Percentiles rank a stretch among this genome's conserved stretches.
phyloP scores from a whole-genome alignment of 257 asterid genomes.

The Plantago elongata region DNA sequence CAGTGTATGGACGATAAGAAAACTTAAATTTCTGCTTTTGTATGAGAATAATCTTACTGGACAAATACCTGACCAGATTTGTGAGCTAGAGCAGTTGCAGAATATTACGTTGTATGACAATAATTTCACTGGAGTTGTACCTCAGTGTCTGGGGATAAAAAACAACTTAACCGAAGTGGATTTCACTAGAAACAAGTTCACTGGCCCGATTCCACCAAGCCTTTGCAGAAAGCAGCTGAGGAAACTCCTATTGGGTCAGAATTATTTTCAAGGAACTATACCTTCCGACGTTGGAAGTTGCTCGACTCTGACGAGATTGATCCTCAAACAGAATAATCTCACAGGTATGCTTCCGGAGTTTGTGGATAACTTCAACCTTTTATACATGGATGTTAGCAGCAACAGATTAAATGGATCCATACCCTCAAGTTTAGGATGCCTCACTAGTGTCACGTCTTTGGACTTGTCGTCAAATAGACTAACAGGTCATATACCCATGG shows the following conservation, averaged over 20 bases:
- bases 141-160: constrained; percentile 74
- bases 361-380: constrained; percentile 34
- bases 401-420: constrained; percentile 51
- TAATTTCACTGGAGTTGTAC: constrained; percentile 61
- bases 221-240: constrained; percentile 64
- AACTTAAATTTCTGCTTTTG: constrained; percentile 45
- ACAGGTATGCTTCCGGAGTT: constrained; percentile 60
- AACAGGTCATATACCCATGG: constrained; percentile 48
- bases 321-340: constrained; percentile 62
- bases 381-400: constrained; percentile 51
- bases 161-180: constrained; percentile 51
- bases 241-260: constrained; percentile 55
- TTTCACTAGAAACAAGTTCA: constrained; percentile 55
- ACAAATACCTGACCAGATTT: constrained; percentile 58
- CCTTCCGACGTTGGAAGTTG: constrained; percentile 64
- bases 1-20: constrained; percentile 59
- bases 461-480: constrained; percentile 59
- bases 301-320: constrained; percentile 50
- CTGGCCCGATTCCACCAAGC: constrained; percentile 67
- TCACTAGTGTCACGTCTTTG: constrained; percentile 35
- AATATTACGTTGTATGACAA: constrained; percentile 52
- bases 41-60: constrained; percentile 69
- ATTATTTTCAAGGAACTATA: constrained; percentile 53
- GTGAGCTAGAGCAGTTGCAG: constrained; percentile 50
- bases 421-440: constrained; percentile 52